Conservation (phyloP, 2,329 filamentous ascomycete genomes). For the Elsinoe fawcettii region DNA sequence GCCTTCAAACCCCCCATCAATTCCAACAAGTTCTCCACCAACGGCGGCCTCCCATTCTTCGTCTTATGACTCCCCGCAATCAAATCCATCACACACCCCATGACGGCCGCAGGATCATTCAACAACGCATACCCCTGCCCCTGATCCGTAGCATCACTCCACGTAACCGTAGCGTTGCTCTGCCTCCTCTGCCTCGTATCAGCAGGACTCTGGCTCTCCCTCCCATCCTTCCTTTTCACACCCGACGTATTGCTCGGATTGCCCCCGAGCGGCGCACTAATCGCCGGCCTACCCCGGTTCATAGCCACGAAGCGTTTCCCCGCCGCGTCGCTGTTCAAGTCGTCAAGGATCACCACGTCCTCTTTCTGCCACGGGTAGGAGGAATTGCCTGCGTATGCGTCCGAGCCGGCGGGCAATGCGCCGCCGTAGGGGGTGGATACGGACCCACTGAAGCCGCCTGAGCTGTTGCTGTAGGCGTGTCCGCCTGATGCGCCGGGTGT, state of each 20-base stretch:
- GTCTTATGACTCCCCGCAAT: conserved; percentile 46
- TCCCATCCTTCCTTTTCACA: neutral
- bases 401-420: conserved; percentile 16
- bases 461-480: conserved; percentile 23
- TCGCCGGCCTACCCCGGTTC: conserved; percentile 38
- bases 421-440: conserved; percentile 19
- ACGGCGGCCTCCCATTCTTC: conserved; percentile 40
- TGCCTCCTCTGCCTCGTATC: conserved; percentile 1
- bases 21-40: conserved; percentile 60
- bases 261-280: neutral
- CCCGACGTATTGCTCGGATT: neutral
- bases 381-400: conserved; percentile 6
- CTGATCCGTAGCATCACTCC: conserved; percentile 20
- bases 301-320: conserved; percentile 47
- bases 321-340: conserved; percentile 41
- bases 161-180: conserved; percentile 40
- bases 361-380: conserved; percentile 16
- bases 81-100: conserved; percentile 51
- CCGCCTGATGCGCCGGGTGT: conserved; percentile 10
- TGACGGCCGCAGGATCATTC: conserved; percentile 50
- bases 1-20: conserved; percentile 50
- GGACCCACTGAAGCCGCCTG: conserved; percentile 27
- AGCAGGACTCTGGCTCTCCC: conserved; percentile 1
- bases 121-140: conserved; percentile 33
- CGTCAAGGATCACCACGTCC: conserved; percentile 46